Evolutionary conservation across 805 yeast genomes (phyloP), one percentile per base, ranked within the genome.

Genomic region (Metschnikowia hibisci): DNA sequence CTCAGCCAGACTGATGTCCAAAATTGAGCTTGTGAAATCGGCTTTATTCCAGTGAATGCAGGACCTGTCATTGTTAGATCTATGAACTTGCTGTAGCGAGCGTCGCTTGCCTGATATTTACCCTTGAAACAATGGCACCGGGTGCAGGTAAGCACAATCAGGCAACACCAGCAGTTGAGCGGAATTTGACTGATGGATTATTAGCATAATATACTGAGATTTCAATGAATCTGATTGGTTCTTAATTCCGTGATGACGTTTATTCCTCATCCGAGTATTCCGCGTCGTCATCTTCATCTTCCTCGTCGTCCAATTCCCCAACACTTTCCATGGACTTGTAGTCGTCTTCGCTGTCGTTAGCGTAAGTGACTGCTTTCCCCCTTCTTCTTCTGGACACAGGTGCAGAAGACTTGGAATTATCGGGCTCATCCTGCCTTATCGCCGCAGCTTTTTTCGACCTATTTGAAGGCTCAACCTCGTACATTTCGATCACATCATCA

Each of bases 371-470:
- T 18, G 36, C 43, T 16, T 44, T 44, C 32, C 40, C 41, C 8
- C 46, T 39, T 33, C 56, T 45, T n/a, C 45, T 48, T 4, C 48
- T 39, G 2, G 47, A 40, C 10, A 32, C 23, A n/a, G 41, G 42
- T 7, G 45, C 45, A 18, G 28, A 37, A 16, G 36, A 28, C 3
- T 28, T 29, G 27, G 50, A 41, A 30, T 52, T 54, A 6, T 52
- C 53, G 15, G 50, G 45, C 33, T 52, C 56, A 2, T 52, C 56
- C 14, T 46, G 45, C 20, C 48, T 34, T 16, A 41, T 44, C 6
- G 43, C 46, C 11, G 32, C 42, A 9, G 13, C 35, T 20, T 41
- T 42, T 26, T 32, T 34, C 25, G 47, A 18, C n/a, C 40, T 36
- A 4, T 44, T 26, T 3, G 45, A 16, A 34, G 15, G 28, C 30